Evolutionary conservation across 148 eudicot species (phyloP).

Genomic region (Chenopodium suecicum): DNA sequence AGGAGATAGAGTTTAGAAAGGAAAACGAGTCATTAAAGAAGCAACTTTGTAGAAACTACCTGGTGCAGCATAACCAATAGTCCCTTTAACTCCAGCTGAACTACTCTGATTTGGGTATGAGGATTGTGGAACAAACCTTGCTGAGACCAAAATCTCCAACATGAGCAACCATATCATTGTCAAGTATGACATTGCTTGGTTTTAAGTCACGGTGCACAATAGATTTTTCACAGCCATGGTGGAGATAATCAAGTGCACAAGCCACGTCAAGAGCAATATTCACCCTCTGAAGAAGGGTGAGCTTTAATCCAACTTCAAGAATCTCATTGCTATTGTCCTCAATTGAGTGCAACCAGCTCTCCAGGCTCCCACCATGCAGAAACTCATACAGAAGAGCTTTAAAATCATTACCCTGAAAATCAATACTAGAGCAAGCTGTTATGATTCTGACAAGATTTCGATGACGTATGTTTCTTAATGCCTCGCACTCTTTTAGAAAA

Average conservation of each 20-base stretch:
- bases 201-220: constrained; percentile 35
- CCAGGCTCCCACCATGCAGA: constrained; percentile 25
- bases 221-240: constrained; percentile 16
- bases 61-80: constrained; percentile 36
- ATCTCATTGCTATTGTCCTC: neutral
- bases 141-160: constrained; percentile 37
- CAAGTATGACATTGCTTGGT: constrained; percentile 36
- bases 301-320: neutral
- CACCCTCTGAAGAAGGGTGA: constrained; percentile 16
- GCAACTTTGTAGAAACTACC: constrained; percentile 17
- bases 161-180: constrained; percentile 32
- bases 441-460: constrained; percentile 23
- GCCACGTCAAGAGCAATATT: constrained; percentile 31
- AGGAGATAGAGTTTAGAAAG: neutral
- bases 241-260: constrained; percentile 32
- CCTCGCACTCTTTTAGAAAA: constrained; percentile 30
- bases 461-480: constrained; percentile 29
- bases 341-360: constrained; percentile 14
- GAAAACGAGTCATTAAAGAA: neutral
- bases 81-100: constrained; percentile 28
- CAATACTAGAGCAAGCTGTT: constrained; percentile 32
- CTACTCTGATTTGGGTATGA: constrained; percentile 18
- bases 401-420: constrained; percentile 23
- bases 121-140: constrained; percentile 20
- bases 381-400: constrained; percentile 30